phyloP scores from a whole-genome alignment of 1,139 yeast genomes.

The Geotrichum histeridarum region DNA sequence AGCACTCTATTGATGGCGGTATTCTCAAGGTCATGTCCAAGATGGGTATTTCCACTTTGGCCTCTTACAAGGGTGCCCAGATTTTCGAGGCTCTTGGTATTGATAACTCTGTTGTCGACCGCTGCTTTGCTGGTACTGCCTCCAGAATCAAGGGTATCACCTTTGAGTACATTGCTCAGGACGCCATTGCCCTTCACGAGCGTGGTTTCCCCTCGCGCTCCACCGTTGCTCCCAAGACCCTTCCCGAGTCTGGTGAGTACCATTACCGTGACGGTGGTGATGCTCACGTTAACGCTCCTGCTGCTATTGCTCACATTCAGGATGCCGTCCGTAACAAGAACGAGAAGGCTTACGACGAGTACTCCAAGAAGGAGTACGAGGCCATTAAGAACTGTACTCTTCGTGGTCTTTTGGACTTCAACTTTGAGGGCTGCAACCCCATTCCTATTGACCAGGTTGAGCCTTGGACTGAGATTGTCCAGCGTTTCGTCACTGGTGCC shows the following conservation, averaged over 20 bases:
- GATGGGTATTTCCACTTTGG: slow-evolving; percentile 98
- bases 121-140: slow-evolving; percentile 96
- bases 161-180: slow-evolving; percentile 93
- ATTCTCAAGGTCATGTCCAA: slow-evolving; percentile 95
- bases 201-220: slow-evolving; percentile 81
- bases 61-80: slow-evolving; percentile 97
- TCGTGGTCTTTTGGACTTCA: slow-evolving; percentile 89
- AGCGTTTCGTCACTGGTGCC: slow-evolving; percentile 97
- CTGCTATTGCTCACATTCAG: slow-evolving; percentile 90
- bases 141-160: slow-evolving; percentile 94
- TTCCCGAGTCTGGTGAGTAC: slow-evolving; percentile 95
- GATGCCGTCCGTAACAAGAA: slow-evolving; percentile 96
- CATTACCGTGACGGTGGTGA: slow-evolving; percentile 99
- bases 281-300: slow-evolving; percentile 88
- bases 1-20: slow-evolving; percentile 80
- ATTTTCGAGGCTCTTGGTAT: slow-evolving; percentile 95
- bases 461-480: slow-evolving; percentile 98
- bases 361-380: slow-evolving; percentile 83
- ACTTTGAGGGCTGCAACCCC: slow-evolving; percentile 60
- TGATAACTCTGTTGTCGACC: slow-evolving; percentile 89
- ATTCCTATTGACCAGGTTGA: slow-evolving; percentile 97
- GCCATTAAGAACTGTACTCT: slow-evolving; percentile 90
- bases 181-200: slow-evolving; percentile 89
- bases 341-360: slow-evolving; percentile 85
- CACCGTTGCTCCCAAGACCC: slow-evolving; percentile 63